Base-by-base conservation (phyloP, 306 rosid genomes). In the Astragalus membranaceus region DNA sequence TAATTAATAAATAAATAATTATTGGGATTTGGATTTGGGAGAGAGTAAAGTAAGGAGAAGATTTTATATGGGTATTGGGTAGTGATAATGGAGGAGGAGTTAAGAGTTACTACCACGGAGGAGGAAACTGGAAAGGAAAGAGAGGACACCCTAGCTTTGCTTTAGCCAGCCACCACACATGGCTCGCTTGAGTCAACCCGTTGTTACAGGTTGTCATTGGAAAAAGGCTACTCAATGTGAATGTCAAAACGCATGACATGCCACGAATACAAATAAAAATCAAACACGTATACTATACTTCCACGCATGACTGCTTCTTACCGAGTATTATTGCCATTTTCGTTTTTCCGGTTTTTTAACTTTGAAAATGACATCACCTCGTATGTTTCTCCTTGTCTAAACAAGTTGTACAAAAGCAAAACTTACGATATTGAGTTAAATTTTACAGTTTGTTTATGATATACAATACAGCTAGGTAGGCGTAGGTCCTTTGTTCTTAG, bases 151-250 rank as follows among this genome's bases (percentile, higher is more conserved):
- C 42, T 32, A 58, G 64, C 23, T n/a, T 53, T 53, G 13, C 49
- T 44, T 11, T 10, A 26, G 30, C 30, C 5, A 61, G 68, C 52
- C 52, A 20, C 68, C 68, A 62, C 35, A 4, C 6, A 26, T 26
- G 69, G 60, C 64, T 35, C 37, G 46, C 59, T 14, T 36, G 5
- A 44, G 70, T 73, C 61, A 59, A 73, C 23, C 71, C 48, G 43
- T 52, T 15, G 39, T 67, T 43, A 75, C 79, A 75, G 71, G 32
- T 17, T 77, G 72, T 52, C 67, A 66, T 33, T 30, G 11, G 32
- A 39, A 35, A 51, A 39, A 7, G n/a, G 53, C 1, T 47, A 47
- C 16, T 47, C 16, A 59, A 72, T 36, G 76, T 59, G 60, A 26
- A 10, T 12, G 66, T 5, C 9, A 32, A 58, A 33, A 8, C 39